These are phyloP conservation scores for Russula sp. DNA, from an alignment of 768 basidiomycete genomes.

Conservation along the genomic window DNA sequence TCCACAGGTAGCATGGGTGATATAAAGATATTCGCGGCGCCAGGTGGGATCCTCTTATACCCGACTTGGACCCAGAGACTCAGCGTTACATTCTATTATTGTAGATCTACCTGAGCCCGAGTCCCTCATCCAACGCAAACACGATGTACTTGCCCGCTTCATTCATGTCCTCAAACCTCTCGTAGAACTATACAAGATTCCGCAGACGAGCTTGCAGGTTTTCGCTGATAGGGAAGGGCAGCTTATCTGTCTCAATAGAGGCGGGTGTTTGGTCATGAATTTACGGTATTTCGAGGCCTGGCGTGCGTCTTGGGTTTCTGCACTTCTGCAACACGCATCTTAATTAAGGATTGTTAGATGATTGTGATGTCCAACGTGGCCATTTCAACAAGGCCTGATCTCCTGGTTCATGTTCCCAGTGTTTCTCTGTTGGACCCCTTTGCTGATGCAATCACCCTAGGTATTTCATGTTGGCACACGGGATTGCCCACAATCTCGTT, in stretches of 20 bases:
- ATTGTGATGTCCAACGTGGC: conserved; percentile 57
- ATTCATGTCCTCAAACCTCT: conserved; percentile 65
- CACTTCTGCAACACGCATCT: not conserved
- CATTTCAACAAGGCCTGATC: conserved; percentile 59
- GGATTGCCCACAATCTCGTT: conserved; percentile 89
- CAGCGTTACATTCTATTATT: not conserved
- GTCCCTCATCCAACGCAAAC: conserved; percentile 52
- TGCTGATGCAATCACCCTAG: conserved; percentile 38
- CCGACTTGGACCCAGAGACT: not conserved
- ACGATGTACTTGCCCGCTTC: conserved; percentile 63
- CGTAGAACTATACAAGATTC: conserved; percentile 70
- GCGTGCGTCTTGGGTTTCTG: conserved; percentile 53
- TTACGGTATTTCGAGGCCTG: conserved; percentile 82
- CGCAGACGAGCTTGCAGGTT: conserved; percentile 71
- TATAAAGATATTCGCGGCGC: conserved; percentile 4
- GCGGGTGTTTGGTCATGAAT: conserved; percentile 85
- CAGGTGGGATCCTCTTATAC: conserved; percentile 19
- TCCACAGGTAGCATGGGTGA: conserved; percentile 14
- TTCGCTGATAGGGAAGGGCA: conserved; percentile 82
- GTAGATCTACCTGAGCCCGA: conserved; percentile 57
- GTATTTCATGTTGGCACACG: conserved; percentile 92
- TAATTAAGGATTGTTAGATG: conserved; percentile 51
- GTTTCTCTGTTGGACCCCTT: not conserved
- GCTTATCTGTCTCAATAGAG: conserved; percentile 89
- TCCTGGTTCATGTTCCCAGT: conserved; percentile 56